phyloP scores from a whole-genome alignment of 2,329 filamentous ascomycete genomes.

The Gaeumannomyces tritici region DNA sequence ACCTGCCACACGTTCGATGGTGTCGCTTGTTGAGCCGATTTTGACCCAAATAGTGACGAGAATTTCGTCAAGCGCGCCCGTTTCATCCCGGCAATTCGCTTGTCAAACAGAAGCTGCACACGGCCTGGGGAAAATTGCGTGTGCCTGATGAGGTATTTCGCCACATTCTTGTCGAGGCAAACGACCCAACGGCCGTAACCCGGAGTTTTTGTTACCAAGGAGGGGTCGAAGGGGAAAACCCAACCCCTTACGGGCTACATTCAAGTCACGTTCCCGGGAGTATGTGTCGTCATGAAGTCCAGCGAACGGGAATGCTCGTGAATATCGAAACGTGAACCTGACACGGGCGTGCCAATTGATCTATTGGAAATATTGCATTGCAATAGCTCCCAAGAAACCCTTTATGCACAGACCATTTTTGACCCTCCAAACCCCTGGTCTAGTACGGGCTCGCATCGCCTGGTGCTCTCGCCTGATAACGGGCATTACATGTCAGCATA shows the following conservation, averaged over 20 bases:
- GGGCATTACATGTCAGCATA: background rate
- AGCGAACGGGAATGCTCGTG: background rate
- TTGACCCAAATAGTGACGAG: no score
- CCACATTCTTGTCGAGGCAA: background rate
- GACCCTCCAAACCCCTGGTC: background rate
- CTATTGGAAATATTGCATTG: background rate
- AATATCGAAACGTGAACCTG: background rate
- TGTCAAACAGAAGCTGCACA: no score
- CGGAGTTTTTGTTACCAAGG: no score
- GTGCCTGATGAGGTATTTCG: background rate
- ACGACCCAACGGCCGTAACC: background rate
- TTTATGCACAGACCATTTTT: background rate
- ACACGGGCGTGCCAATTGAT: background rate
- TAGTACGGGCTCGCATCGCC: conserved; percentile 44
- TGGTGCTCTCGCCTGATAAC: conserved; percentile 38
- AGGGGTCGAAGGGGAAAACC: background rate
- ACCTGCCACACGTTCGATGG: no score
- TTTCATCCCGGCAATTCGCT: no score
- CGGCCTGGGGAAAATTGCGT: background rate
- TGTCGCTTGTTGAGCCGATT: no score
- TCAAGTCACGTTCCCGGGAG: background rate
- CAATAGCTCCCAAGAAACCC: background rate
- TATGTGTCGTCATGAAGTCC: no score
- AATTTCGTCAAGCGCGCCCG: no score
- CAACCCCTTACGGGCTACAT: background rate